Percentiles rank a stretch among this genome's conserved stretches.
phyloP scores from a whole-genome alignment of 257 asterid species.

The Nicotiana otophora region DNA sequence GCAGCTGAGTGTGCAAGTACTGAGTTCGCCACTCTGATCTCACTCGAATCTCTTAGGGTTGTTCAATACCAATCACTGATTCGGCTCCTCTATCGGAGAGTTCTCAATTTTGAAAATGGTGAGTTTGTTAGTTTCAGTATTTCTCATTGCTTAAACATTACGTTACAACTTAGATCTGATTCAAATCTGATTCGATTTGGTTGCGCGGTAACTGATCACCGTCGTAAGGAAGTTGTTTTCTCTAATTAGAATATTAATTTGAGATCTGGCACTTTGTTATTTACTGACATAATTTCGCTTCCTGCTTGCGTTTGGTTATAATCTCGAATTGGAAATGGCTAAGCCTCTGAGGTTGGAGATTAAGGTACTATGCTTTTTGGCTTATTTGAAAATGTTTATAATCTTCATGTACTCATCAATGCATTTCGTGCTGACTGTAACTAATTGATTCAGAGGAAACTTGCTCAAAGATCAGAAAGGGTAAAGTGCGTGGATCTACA shows the following conservation, averaged over 20 bases:
- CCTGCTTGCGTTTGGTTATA: not conserved
- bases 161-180: slow-evolving; percentile 10
- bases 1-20: not conserved
- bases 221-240: too few relatives aligned
- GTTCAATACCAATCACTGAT: not conserved
- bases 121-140: not conserved
- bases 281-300: slow-evolving; percentile 5
- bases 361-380: slow-evolving; percentile 25
- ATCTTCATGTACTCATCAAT: not conserved
- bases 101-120: slow-evolving; percentile 23
- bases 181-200: not conserved
- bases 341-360: slow-evolving; percentile 50
- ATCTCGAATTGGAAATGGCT: slow-evolving; percentile 1
- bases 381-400: not conserved
- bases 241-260: not conserved
- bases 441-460: slow-evolving; percentile 43
- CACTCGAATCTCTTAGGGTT: slow-evolving; percentile 25
- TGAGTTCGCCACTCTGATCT: slow-evolving; percentile 13
- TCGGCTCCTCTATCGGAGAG: not conserved
- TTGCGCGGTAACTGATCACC: not conserved
- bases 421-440: not conserved
- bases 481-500: slow-evolving; percentile 46
- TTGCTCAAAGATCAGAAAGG: slow-evolving; percentile 47
- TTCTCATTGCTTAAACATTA: not conserved
- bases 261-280: slow-evolving; percentile 24